Base-by-base conservation (phyloP, 768 basidiomycete genomes). In the Russula compacta region DNA sequence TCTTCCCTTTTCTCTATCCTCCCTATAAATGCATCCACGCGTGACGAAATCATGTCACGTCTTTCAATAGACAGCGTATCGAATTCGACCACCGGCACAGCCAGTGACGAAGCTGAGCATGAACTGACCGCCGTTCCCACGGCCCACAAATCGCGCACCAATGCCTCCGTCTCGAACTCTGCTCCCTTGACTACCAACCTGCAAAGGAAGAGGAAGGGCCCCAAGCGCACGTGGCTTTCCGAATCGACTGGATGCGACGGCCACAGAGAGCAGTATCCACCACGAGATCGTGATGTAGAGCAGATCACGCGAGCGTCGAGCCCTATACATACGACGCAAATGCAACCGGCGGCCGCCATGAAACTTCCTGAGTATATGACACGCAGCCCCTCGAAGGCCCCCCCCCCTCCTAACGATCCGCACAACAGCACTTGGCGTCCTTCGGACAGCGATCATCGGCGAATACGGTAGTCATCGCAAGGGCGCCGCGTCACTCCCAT, bases 1-100 rank as follows among this genome's bases (percentile, higher is more conserved):
- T 64, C 64, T 49, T 64, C 64, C 36, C 6, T 66, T 24, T 64
- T 66, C 36, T 66, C 65, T 7, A 60, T 56, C 15, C 39, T 66
- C 9, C 65, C 65, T 12, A 51, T 64, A n/a, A 53, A 60, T 24
- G 63, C 65, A 2, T 58, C 63, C 19, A 65, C 65, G 24, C 63
- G 63, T 36, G 65, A 66, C 15, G 65, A 58, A 48, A 60, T 66
- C 15, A 39, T 66, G n/a, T 66, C 65, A 10, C 65, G 65, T 15
- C 51, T 66, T n/a, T 66, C 65, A 12, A 49, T 64, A 35, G 65
- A 66, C 19, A 65, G 53, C 32, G 49, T 40, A 10, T 64, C 65
- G 21, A 59, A 59, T 51, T 66, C 65, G 9, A 61, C 59, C 2
- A 48, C 51, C 3, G 58, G 56, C 10, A 60, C 64, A 14, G 53